Evolutionary conservation across 257 asterid genomes (phyloP).

Genomic region (Coffea eugenioides): DNA sequence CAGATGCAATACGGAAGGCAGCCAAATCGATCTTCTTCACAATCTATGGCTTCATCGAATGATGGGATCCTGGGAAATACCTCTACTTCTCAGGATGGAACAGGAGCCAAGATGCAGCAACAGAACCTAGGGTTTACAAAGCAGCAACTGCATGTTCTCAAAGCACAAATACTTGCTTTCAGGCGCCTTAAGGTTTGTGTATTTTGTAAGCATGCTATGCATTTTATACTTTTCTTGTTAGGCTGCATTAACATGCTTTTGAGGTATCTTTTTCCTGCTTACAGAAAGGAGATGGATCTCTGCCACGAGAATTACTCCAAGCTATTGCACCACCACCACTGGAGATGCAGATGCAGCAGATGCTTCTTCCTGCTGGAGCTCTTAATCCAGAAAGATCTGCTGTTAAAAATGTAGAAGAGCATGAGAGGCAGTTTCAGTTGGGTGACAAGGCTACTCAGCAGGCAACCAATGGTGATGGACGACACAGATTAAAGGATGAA

Average conservation of each 20-base stretch:
- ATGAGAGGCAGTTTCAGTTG: constrained; percentile 41
- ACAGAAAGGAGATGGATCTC: constrained; percentile 89
- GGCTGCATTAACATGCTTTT: constrained; percentile 11
- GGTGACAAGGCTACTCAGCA: constrained; percentile 56
- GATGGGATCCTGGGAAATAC: constrained; percentile 61
- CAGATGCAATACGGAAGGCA: constrained; percentile 62
- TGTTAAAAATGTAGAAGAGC: constrained; percentile 55
- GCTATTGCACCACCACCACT: constrained; percentile 85
- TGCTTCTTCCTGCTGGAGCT: constrained; percentile 38
- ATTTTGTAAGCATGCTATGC: constrained; percentile 12
- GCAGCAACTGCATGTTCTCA: constrained; percentile 93
- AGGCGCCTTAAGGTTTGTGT: constrained; percentile 89
- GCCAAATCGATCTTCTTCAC: constrained; percentile 57
- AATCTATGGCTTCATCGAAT: constrained; percentile 53
- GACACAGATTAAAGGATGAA: constrained; percentile 48
- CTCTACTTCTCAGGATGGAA: constrained; percentile 56
- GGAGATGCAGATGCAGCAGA: constrained; percentile 63
- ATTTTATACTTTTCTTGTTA: constrained; percentile 14
- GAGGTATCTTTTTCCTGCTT: constrained; percentile 28
- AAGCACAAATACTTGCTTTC: constrained; percentile 98
- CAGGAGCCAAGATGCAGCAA: constrained; percentile 42
- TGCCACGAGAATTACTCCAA: constrained; percentile 93
- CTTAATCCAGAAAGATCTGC: constrained; percentile 52
- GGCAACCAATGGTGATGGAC: constrained; percentile 41
- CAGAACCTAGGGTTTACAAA: constrained; percentile 71